A percentile compares a stretch with the other conserved stretches of the same genome.
Conservation (phyloP, 345 rosid species). For the Aquilaria yunnanensis region DNA sequence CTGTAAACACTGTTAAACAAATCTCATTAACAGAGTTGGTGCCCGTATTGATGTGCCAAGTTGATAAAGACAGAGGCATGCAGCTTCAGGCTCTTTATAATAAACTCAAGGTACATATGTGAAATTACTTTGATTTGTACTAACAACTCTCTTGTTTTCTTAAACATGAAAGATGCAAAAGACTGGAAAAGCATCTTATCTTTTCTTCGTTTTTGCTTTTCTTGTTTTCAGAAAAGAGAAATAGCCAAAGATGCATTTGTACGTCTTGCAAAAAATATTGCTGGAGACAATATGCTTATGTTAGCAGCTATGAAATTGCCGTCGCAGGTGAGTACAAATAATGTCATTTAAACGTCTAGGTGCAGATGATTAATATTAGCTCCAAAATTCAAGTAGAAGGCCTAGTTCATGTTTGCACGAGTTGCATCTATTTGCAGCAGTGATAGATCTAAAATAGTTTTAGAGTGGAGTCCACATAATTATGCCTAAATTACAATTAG, state of each 20-base stretch:
- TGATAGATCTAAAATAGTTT: no score
- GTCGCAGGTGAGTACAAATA: no score
- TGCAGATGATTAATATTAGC: no score
- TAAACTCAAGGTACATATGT: constrained; percentile 57
- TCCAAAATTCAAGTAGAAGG: no score
- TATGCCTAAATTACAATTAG: no score
- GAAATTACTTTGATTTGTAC: background rate
- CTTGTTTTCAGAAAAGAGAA: constrained; percentile 62
- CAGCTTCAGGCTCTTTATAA: constrained; percentile 70
- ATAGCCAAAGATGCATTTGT: constrained; percentile 81
- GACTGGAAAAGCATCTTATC: no score
- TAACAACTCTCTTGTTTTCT: constrained; percentile 13
- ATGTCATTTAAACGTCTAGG: no score
- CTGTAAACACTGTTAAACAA: constrained; percentile 46
- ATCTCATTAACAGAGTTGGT: constrained; percentile 75
- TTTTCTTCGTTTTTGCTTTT: background rate
- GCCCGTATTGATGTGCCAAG: constrained; percentile 73
- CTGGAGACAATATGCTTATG: constrained; percentile 86
- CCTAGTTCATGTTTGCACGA: no score
- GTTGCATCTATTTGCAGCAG: no score
- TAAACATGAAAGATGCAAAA: background rate
- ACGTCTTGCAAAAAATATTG: constrained; percentile 73
- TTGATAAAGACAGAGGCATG: constrained; percentile 88
- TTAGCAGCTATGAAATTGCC: constrained; percentile 37
- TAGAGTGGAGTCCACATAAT: no score